Percentiles rank a stretch among this genome's conserved stretches.
Conservation (phyloP, 176 grass and related monocot genomes). For the Triticum timopheevii region DNA sequence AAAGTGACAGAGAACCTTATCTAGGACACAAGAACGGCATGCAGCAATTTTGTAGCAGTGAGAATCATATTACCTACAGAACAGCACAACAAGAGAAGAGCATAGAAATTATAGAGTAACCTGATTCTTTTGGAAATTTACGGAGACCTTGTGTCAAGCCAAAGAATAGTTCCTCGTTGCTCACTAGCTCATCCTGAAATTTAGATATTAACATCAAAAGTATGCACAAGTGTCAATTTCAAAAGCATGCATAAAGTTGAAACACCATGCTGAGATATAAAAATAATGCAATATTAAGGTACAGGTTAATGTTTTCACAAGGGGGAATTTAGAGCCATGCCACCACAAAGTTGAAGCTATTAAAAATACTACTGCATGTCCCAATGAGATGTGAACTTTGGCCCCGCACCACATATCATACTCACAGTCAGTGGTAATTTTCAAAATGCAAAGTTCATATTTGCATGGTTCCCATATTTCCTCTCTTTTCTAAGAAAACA, state of each 20-base stretch:
- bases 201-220: slow-evolving; percentile 18
- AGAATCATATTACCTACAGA: slow-evolving; percentile 16
- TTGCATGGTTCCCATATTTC: background rate
- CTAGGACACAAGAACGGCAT: slow-evolving; percentile 29
- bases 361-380: background rate
- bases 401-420: background rate
- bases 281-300: background rate
- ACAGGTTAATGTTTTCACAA: background rate
- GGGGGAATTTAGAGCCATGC: background rate
- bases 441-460: background rate
- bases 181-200: slow-evolving; percentile 87
- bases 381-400: background rate
- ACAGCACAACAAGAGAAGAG: slow-evolving; percentile 9
- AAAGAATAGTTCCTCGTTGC: slow-evolving; percentile 94
- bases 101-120: slow-evolving; percentile 36
- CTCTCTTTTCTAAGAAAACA: background rate
- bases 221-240: background rate
- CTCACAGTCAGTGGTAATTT: background rate
- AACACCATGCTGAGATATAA: background rate
- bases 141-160: slow-evolving; percentile 89
- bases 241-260: background rate
- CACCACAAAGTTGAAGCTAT: background rate
- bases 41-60: slow-evolving; percentile 2
- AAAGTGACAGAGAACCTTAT: slow-evolving; percentile 97
- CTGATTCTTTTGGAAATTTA: slow-evolving; percentile 99